A percentile compares a stretch with the other conserved stretches of the same genome.
phyloP scores from a whole-genome alignment of 352 stramenopile species.

The Halophytophthora batemanensis region DNA sequence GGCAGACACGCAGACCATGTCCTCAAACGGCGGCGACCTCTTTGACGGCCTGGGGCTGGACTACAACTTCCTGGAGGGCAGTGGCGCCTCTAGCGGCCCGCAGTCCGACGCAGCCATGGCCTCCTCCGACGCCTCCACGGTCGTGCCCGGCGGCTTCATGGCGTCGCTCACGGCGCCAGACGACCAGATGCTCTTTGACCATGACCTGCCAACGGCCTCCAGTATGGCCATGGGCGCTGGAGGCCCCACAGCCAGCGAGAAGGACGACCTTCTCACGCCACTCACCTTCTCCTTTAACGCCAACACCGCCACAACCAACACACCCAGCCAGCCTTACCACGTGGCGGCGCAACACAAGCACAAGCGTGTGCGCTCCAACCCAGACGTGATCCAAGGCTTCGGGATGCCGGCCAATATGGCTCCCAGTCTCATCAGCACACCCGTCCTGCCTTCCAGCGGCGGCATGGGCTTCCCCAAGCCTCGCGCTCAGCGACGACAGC shows the following conservation, averaged over 20 bases:
- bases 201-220: constrained; percentile 33
- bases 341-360: constrained; percentile 51
- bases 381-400: constrained; percentile 47
- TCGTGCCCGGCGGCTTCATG: constrained; percentile 11
- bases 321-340: constrained; percentile 24
- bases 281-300: constrained; percentile 38
- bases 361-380: constrained; percentile 61
- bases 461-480: constrained; percentile 11
- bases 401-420: constrained; percentile 29
- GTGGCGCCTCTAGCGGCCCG: constrained; percentile 7
- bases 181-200: constrained; percentile 55
- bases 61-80: constrained; percentile 40
- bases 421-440: constrained; percentile 21
- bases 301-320: constrained; percentile 2
- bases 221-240: constrained; percentile 18
- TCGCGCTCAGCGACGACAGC: constrained; percentile 18
- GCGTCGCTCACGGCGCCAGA: constrained; percentile 4
- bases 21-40: constrained; percentile 21
- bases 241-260: constrained; percentile 20
- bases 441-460: constrained; percentile 12
- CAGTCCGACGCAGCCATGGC: constrained; percentile 3
- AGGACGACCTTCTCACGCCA: constrained; percentile 43
- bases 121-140: background rate
- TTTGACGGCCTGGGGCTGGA: constrained; percentile 51
- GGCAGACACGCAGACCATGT: constrained; percentile 35